phyloP scores from a whole-genome alignment of 23 red algal genomes.

The Agarophyton chilense region DNA sequence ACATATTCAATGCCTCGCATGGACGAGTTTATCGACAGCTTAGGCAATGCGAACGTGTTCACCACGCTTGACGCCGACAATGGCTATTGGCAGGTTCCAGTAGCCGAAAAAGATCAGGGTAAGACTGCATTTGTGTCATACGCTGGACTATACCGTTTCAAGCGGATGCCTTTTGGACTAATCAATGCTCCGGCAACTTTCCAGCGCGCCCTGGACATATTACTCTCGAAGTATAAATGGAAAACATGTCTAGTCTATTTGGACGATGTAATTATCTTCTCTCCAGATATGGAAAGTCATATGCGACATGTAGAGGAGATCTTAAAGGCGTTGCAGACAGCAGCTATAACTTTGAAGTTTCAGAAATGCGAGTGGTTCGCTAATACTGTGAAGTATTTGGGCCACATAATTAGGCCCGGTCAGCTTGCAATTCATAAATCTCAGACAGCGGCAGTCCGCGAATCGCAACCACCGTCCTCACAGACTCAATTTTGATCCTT shows the following conservation, averaged over 20 bases:
- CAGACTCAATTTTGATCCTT: no score
- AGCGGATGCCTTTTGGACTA: background rate
- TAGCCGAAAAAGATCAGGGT: no score
- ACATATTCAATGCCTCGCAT: background rate
- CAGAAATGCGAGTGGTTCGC: background rate
- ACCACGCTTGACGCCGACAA: no score
- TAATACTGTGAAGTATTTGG: background rate
- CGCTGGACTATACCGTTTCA: background rate
- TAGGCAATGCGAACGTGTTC: background rate
- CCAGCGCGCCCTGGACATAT: background rate
- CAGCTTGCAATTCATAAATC: background rate
- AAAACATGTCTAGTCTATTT: background rate
- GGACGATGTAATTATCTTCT: background rate
- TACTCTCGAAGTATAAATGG: background rate
- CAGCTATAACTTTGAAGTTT: conserved; percentile 2
- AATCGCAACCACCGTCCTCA: no score
- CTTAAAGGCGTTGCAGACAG: background rate
- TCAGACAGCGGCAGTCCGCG: background rate
- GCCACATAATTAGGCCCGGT: background rate
- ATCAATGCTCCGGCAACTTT: background rate
- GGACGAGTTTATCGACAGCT: background rate
- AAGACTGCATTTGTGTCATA: no score
- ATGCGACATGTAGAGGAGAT: background rate
- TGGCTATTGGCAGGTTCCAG: no score
- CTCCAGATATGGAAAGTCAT: background rate